Conservation (phyloP, 2,329 filamentous ascomycete genomes). For the Xylariaceae sp. region DNA sequence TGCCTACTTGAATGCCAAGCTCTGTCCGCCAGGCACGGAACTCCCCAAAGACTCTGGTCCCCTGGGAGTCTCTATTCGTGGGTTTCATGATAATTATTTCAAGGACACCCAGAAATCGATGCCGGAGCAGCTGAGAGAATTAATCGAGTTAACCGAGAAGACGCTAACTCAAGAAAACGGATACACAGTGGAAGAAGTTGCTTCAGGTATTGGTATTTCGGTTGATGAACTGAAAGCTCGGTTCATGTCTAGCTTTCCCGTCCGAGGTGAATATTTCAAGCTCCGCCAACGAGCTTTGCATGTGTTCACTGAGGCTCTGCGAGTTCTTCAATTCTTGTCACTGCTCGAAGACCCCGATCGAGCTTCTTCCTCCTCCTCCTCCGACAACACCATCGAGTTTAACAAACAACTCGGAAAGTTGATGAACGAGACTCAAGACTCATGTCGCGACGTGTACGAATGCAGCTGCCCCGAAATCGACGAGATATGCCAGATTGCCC, state of each 20-base stretch:
- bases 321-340: conserved; percentile 82
- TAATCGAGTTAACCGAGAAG: conserved; percentile 72
- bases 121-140: conserved; percentile 72
- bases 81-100: conserved; percentile 86
- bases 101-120: conserved; percentile 56
- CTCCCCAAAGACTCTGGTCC: conserved; percentile 82
- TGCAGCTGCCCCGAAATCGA: conserved; percentile 95
- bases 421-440: conserved; percentile 88
- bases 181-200: conserved; percentile 88
- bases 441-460: conserved; percentile 85
- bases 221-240: conserved; percentile 74
- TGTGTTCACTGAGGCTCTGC: conserved; percentile 86
- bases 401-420: conserved; percentile 77
- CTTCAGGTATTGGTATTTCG: conserved; percentile 70
- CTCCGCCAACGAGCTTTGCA: conserved; percentile 87
- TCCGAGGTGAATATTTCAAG: conserved; percentile 86
- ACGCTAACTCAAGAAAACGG: conserved; percentile 80
- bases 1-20: conserved; percentile 64
- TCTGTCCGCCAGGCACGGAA: conserved; percentile 61
- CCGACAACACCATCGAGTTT: conserved; percentile 63
- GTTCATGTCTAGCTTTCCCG: conserved; percentile 87
- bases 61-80: conserved; percentile 80
- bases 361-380: conserved; percentile 45
- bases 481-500: conserved; percentile 80
- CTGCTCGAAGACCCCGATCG: conserved; percentile 66